phyloP scores from a whole-genome alignment of 441 rosid genomes.

The Manihot esculenta region DNA sequence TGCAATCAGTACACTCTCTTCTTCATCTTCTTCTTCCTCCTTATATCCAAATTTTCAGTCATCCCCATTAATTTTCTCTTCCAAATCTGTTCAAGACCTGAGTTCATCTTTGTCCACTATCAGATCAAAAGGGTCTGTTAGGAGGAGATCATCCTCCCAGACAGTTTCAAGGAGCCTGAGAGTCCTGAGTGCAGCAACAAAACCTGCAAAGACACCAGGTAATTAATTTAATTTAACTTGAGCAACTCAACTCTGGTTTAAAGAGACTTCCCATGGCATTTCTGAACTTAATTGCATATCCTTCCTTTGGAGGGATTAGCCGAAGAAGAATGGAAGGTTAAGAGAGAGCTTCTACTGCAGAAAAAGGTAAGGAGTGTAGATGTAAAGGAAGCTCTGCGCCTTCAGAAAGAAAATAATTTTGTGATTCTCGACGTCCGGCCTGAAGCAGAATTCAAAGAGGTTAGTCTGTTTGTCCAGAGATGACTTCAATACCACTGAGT shows the following conservation, averaged over 20 bases:
- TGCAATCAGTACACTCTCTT: constrained; percentile 41
- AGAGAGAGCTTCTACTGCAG: constrained; percentile 71
- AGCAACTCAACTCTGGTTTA: neutral
- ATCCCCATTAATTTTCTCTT: constrained; percentile 26
- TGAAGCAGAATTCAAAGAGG: constrained; percentile 88
- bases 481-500: too few relatives aligned
- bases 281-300: constrained; percentile 23
- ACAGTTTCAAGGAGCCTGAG: constrained; percentile 28
- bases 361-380: constrained; percentile 93
- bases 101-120: constrained; percentile 10
- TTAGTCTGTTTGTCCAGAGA: constrained; percentile 22
- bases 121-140: constrained; percentile 26
- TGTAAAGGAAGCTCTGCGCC: constrained; percentile 84
- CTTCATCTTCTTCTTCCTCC: constrained; percentile 39
- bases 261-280: too few relatives aligned
- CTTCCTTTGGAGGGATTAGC: constrained; percentile 56
- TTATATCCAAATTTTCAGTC: constrained; percentile 28
- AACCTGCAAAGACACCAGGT: constrained; percentile 87
- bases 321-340: constrained; percentile 91
- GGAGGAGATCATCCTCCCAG: constrained; percentile 18
- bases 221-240: neutral
- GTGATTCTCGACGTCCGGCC: constrained; percentile 96
- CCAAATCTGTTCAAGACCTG: constrained; percentile 25
- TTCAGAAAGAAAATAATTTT: constrained; percentile 87
- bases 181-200: constrained; percentile 62